Evolutionary conservation across 148 eudicot genomes (phyloP), one percentile per base, ranked within the genome.

Genomic region (Camellia granthamiana): DNA sequence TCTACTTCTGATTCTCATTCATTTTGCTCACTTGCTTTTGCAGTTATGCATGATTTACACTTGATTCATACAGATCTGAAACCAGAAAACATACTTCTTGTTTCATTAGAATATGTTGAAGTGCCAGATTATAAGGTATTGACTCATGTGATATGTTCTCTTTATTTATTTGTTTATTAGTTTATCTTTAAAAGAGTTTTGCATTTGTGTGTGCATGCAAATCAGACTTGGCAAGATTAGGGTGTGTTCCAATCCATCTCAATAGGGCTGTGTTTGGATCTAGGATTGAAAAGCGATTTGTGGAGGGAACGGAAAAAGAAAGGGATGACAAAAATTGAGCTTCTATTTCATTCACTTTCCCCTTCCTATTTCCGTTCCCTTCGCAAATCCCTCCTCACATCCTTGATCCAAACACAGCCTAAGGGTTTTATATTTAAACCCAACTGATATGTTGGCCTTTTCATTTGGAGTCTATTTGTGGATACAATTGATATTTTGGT

Each of bases 11-110:
- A n/a, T 63, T 79, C 80, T 82, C 23, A 77, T 69, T 69, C 13
- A 19, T 56, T 56, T 58, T 70, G 11, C 76, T 47, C 69, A 52
- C 66, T 80, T 81, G 56, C 49, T 70, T 74, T 78, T 89, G 88
- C 87, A 89, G 90, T 87, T 87, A 89, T 89, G 91, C 91, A 89
- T 78, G 91, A 89, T 82, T 81, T 89, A 49, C 91, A 83, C 78
- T 83, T 89, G 71, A 89, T 89, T 80, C 91, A 89, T 81, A 89
- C 91, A 55, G 91, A 89, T 80, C 74, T 89, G 84, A 89, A 89
- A 76, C 91, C 91, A 61, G 91, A 89, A 84, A 89, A 89, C 72
- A 84, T 89, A 72, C 91, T 89, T 82, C 89, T 89, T 79, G 90
- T 87, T 65, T 87, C 90, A 41, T 78, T 90, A 7, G 91, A 89